Evolutionary conservation across 176 grass and related monocot species (phyloP), one percentile per base, ranked within the genome.

Genomic region (Aegilops bicornis): DNA sequence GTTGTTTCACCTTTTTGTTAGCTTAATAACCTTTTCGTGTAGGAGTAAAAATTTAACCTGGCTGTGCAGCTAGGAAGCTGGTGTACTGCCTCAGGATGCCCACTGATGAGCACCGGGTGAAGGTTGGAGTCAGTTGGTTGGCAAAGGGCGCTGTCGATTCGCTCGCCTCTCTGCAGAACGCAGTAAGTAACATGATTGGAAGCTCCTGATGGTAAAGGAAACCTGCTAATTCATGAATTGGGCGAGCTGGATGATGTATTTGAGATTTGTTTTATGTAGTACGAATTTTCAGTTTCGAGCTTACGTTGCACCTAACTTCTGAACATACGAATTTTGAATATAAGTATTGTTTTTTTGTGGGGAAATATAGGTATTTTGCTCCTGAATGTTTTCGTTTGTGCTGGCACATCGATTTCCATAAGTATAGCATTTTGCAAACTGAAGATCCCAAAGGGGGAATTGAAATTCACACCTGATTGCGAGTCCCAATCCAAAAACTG

Each of bases 51-150:
- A 25, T 40, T 61, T 0, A 62, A 13, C 84, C 58, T 85, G 16
- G 24, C 5, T 11, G 63, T 90, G 81, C 90, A 96, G 97, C 90
- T 50, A 91, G 97, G 90, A 99, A 99, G 84, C 77, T 99, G 3
- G 97, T 87, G 27, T 99, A 99, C 83, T 88, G 93, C 77, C 82
- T 99, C 39, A 91, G 97, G 83, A 88, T 99, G 92, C 97, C 97
- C 39, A 99, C 97, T 1, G 97, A 96, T 70, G 94, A 93, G 35
- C 97, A 99, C 52, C 92, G 92, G 27, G 37, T 94, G 47, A 99
- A 96, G 87, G 97, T 99, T 12, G 97, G 97, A 16, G 73, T 99
- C 47, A 99, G 97, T 78, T 99, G 97, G 97, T 82, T 96, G 14
- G 78, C 94, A 64, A 99, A 96, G 84, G 80, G 92, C 19, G 90